Evolutionary conservation across 2,329 filamentous ascomycete genomes (phyloP).

Genomic region (Neocucurbitaria cava): DNA sequence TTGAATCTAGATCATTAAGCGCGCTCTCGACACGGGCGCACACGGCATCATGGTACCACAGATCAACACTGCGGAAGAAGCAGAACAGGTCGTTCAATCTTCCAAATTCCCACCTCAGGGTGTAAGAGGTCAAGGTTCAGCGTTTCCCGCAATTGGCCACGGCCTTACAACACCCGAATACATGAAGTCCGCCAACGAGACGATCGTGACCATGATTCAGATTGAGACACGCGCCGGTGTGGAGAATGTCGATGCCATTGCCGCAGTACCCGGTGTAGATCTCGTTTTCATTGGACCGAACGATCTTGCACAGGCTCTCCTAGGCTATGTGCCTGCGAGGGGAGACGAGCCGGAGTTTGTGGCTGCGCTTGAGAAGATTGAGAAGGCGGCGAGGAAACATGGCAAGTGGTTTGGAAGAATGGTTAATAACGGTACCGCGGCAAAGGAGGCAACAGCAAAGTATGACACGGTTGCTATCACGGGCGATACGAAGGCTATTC

Average conservation of each 20-base stretch:
- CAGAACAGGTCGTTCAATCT: conserved; percentile 53
- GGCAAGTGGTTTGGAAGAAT: conserved; percentile 70
- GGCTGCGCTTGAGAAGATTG: conserved; percentile 58
- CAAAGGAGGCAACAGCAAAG: conserved; percentile 48
- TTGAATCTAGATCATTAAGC: conserved; percentile 61
- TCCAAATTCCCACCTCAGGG: conserved; percentile 66
- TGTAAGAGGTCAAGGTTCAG: conserved; percentile 63
- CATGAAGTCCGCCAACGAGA: conserved; percentile 63
- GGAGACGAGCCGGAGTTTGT: conserved; percentile 64
- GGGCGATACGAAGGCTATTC: conserved; percentile 56
- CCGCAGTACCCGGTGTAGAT: conserved; percentile 66
- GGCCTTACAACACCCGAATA: conserved; percentile 61
- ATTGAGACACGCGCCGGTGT: conserved; percentile 72
- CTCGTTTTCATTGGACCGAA: conserved; percentile 72
- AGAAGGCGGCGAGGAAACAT: conserved; percentile 64
- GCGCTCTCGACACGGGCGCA: conserved; percentile 65
- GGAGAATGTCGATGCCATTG: conserved; percentile 67
- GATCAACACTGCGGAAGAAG: conserved; percentile 60
- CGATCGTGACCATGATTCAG: conserved; percentile 70
- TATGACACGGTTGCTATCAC: conserved; percentile 58
- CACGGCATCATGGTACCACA: conserved; percentile 66
- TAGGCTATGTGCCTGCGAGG: conserved; percentile 65
- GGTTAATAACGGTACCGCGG: conserved; percentile 50
- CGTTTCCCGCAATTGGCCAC: conserved; percentile 59
- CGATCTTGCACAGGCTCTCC: conserved; percentile 63